Evolutionary conservation across 768 basidiomycete genomes (phyloP), one percentile per base, ranked within the genome.

Genomic region (Suillus hirtellus): DNA sequence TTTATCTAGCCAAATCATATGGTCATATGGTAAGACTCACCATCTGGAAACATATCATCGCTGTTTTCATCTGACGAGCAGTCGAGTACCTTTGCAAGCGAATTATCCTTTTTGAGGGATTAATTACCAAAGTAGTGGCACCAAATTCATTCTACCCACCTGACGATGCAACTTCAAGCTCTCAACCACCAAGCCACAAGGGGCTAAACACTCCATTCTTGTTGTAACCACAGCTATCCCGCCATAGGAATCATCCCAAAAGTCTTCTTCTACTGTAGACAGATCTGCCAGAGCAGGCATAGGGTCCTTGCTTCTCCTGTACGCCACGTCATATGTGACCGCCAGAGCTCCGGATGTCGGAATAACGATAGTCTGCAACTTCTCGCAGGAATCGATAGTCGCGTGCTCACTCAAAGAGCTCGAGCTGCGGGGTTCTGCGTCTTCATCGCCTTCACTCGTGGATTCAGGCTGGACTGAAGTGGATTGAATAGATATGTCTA

Each of bases 401-500:
- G 40, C 68, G 59, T 62, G 72, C 66, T 68, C 64, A 61, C 63
- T 17, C 65, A 67, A 59, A 40, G 65, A 62, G 6, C 52, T 27
- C 35, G 75, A 66, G 4, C 66, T 46, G 53, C 27, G 43, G 15
- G 64, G 38, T 19, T 42, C 42, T 24, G 40, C 56, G 2, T 58
- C 6, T 17, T 27, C 55, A 5, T 42, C 40, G 5, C 61, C 63
- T 15, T 60, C 24, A 11, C 63, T 42, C 12, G 63, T 60, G 1
- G 69, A 64, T 6, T 27, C 17, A 4, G 50, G 43, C n/a, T 17
- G 46, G 1, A 67, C 60, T 31, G 82, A 71, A 27, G 78, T 79
- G 10, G 92, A 89, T 62, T 88, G 89, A 42, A 96, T 77, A 0
- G 93, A 95, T 42, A 96, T 78, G 70, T 97, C 95, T 60, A 97